Evolutionary conservation across 768 basidiomycete species (phyloP).

Genomic region (Xerocomus brunneocitrinus): DNA sequence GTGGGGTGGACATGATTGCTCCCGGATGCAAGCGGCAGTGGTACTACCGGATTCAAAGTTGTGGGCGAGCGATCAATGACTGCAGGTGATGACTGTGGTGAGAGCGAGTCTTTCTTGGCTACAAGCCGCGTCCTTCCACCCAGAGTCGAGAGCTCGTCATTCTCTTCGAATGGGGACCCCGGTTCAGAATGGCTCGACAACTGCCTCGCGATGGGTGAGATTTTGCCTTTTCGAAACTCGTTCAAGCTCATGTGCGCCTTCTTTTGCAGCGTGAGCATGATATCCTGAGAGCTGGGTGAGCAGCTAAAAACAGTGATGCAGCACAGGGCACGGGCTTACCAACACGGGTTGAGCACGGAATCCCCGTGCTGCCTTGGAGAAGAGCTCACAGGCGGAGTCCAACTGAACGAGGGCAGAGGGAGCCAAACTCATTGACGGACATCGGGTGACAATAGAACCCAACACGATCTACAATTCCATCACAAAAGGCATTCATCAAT

Average conservation of each 20-base stretch:
- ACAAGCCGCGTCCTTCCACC: constrained; percentile 67
- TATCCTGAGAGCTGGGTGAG: constrained; percentile 38
- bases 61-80: constrained; percentile 60
- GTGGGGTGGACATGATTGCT: constrained; percentile 52
- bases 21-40: constrained; percentile 55
- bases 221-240: constrained; percentile 57
- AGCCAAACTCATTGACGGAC: constrained; percentile 74
- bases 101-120: constrained; percentile 54
- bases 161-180: constrained; percentile 43
- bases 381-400: constrained; percentile 71
- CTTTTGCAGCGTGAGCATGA: constrained; percentile 60
- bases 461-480: constrained; percentile 47
- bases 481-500: constrained; percentile 1
- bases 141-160: constrained; percentile 59
- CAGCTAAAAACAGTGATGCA: not conserved
- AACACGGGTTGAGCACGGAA: constrained; percentile 64
- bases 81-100: constrained; percentile 41
- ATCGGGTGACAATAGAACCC: constrained; percentile 72
- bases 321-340: constrained; percentile 34
- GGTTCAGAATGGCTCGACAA: constrained; percentile 38
- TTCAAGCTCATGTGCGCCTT: constrained; percentile 63
- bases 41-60: constrained; percentile 69
- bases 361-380: constrained; percentile 61
- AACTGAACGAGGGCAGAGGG: constrained; percentile 70
- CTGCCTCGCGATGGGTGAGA: constrained; percentile 37